These are phyloP conservation scores for Apiospora arundinis DNA, from an alignment of 2,329 filamentous ascomycete species.

Conservation along the genomic window DNA sequence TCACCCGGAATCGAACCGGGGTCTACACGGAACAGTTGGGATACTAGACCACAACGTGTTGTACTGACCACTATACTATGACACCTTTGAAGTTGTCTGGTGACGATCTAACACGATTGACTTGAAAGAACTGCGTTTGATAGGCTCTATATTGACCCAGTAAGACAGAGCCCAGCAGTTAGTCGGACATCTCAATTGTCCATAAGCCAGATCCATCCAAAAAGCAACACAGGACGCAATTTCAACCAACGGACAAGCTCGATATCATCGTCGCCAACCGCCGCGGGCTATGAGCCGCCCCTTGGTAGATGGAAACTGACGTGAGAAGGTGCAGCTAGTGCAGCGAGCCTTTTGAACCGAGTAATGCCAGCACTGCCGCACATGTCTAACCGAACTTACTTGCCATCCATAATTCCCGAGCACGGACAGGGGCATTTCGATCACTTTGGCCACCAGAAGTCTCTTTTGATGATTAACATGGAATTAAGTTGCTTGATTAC, in stretches of 20 bases:
- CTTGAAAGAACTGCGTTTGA: too few relatives aligned
- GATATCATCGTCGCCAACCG: too few relatives aligned
- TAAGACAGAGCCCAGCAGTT: too few relatives aligned
- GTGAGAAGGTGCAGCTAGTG: neutral
- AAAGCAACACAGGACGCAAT: too few relatives aligned
- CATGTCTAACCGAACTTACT: neutral
- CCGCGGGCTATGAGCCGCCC: too few relatives aligned
- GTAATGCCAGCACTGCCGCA: neutral
- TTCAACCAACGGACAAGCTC: neutral
- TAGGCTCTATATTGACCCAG: too few relatives aligned
- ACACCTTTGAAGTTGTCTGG: slow-evolving; percentile 8
- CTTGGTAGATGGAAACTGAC: too few relatives aligned
- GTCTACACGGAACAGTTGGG: slow-evolving; percentile 22
- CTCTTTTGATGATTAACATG: neutral
- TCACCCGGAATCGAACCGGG: slow-evolving; percentile 26
- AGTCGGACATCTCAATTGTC: neutral
- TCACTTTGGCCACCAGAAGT: neutral
- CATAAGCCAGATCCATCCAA: neutral
- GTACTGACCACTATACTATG: slow-evolving; percentile 26
- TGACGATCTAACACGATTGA: too few relatives aligned
- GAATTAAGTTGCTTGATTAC: neutral
- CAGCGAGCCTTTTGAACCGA: neutral
- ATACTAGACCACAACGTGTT: slow-evolving; percentile 23
- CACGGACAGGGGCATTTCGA: neutral
- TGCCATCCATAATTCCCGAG: neutral